Evolutionary conservation across 202 grass and related monocot genomes (phyloP).

Genomic region (Digitaria exilis): DNA sequence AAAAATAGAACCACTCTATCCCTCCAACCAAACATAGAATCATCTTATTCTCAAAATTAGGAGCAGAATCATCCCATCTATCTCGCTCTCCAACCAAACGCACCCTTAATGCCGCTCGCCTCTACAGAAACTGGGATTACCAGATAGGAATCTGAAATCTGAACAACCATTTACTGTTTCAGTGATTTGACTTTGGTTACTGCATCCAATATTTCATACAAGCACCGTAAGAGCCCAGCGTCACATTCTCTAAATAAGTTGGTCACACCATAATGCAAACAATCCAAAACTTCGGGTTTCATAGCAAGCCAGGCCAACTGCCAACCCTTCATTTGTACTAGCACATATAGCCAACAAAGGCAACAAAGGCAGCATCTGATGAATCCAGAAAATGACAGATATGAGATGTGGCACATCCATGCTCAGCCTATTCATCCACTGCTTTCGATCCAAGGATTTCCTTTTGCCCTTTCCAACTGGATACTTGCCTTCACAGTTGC

Average conservation of each 20-base stretch:
- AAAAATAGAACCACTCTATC: too few relatives aligned
- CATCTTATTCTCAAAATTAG: too few relatives aligned
- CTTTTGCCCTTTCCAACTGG: not conserved
- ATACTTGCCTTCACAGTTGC: not conserved
- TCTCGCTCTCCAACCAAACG: too few relatives aligned
- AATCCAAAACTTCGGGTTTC: constrained; percentile 8
- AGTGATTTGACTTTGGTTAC: not conserved
- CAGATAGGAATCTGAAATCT: too few relatives aligned
- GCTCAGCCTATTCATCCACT: not conserved
- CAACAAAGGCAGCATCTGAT: not conserved
- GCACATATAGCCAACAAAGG: constrained; percentile 9
- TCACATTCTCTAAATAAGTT: too few relatives aligned
- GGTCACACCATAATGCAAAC: constrained; percentile 39
- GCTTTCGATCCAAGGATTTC: constrained; percentile 24
- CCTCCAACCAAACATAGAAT: too few relatives aligned
- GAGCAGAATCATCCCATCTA: too few relatives aligned
- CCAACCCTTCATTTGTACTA: not conserved
- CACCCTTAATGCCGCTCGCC: too few relatives aligned
- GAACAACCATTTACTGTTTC: constrained; percentile 3
- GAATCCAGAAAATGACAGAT: constrained; percentile 31
- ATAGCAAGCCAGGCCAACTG: not conserved
- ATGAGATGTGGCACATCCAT: constrained; percentile 15
- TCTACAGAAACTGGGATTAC: too few relatives aligned
- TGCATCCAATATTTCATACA: not conserved
- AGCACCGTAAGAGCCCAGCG: not conserved